Base-by-base conservation (phyloP, 176 grass and related monocot species). In the Ensete ventricosum region DNA sequence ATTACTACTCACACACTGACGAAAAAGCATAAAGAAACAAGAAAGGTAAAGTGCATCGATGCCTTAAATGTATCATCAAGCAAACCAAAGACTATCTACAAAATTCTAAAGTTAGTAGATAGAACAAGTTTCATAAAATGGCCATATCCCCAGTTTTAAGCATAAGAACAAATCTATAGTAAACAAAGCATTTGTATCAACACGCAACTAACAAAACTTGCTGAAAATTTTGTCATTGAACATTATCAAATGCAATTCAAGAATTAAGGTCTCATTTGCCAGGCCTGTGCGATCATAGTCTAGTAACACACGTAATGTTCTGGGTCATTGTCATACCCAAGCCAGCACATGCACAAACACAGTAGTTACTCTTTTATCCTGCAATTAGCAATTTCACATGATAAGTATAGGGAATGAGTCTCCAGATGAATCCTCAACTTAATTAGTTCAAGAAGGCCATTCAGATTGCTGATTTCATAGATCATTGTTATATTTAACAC, bases 391-490 rank as follows among this genome's bases (percentile, higher is more conserved):
- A 20, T n/a, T 60, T n/a, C 3, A 60, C 57, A 60, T 60, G 57
- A 60, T 60, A 20, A n/a, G 8, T 60, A 21, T n/a, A 20, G 19
- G 57, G n/a, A 14, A 60, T 60, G 14, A 7, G n/a, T 60, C 34
- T 5, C 34, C 57, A 60, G 57, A 20, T n/a, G 17, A 14, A 60
- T 20, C 57, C 19, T 57, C 21, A 17, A 58, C 27, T 60, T 23
- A 29, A 80, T 50, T 20, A 81, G 25, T 14, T 79, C 72, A 50
- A 62, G 62, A 66, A 67, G 75, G 73, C 12, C 1, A 78, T 50
- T 70, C 27, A 1, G 43, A 84, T 81, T 78, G 19, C 69, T 6
- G 67, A 59, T 52, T 51, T 52, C 11, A 60, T n/a, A 7, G 14
- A 21, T 19, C 17, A 20, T n/a, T 1, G 4, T 58, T 58, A 8